These are phyloP conservation scores for Yarrowia sp. DNA, from an alignment of 805 yeast genomes.

Conservation along the genomic window DNA sequence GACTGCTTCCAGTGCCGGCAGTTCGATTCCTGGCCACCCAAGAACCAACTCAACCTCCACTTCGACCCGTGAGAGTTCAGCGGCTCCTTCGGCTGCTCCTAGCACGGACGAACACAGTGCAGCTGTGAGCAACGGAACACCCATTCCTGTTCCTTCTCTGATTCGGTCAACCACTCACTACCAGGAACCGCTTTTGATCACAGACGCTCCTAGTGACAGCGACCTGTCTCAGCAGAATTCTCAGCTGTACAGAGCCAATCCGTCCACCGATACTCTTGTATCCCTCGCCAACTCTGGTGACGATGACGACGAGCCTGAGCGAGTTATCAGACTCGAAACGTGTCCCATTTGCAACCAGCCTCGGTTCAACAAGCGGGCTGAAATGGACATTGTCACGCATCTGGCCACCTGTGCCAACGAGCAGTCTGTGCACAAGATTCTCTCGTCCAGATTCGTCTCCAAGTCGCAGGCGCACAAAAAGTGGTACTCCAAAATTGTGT, in stretches of 20 bases:
- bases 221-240: background rate
- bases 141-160: conserved; percentile 9
- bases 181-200: background rate
- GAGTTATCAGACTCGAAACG: conserved; percentile 64
- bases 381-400: conserved; percentile 80
- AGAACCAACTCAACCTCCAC: conserved; percentile 2
- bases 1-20: conserved; percentile 7
- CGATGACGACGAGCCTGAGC: conserved; percentile 46
- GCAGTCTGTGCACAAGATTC: conserved; percentile 68
- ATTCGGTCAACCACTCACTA: conserved; percentile 13
- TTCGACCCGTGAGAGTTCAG: background rate
- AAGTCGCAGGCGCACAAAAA: conserved; percentile 82
- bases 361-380: conserved; percentile 59
- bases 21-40: conserved; percentile 11
- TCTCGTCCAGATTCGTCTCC: conserved; percentile 75
- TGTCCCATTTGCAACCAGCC: conserved; percentile 85
- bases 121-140: background rate
- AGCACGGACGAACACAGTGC: too few species aligned
- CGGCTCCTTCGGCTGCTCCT: conserved; percentile 27
- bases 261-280: conserved; percentile 22
- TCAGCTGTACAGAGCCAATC: conserved; percentile 4
- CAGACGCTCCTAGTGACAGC: background rate
- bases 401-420: conserved; percentile 84
- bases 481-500: conserved; percentile 85
- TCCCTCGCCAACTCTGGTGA: conserved; percentile 24